phyloP scores from a whole-genome alignment of 2,329 filamentous ascomycete species.

The Stemphylium vesicarium region DNA sequence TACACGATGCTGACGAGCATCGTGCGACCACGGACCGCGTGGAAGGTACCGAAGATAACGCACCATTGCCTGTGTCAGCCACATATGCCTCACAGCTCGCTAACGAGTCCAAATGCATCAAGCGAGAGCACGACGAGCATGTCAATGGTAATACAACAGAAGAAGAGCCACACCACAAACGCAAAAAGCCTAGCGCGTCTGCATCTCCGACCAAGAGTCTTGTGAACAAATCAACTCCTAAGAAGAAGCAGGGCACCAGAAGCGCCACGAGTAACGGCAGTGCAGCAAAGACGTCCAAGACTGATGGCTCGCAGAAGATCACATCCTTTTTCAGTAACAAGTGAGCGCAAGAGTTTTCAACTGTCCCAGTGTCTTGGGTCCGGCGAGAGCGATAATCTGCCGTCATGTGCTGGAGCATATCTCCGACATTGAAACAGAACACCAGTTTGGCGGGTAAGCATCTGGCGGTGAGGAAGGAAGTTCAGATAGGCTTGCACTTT shows the following conservation, averaged over 20 bases:
- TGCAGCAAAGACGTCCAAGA: conserved; percentile 53
- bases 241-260: conserved; percentile 54
- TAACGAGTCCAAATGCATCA: conserved; percentile 48
- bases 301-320: conserved; percentile 62
- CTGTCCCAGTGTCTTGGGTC: conserved; percentile 14
- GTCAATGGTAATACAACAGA: conserved; percentile 39
- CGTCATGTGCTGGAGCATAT: conserved; percentile 7
- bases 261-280: conserved; percentile 65
- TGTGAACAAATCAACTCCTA: conserved; percentile 31
- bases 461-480: conserved; percentile 21
- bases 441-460: neutral
- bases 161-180: conserved; percentile 49
- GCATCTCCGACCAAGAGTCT: conserved; percentile 33
- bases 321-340: conserved; percentile 63
- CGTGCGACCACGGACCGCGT: conserved; percentile 53
- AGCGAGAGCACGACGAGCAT: conserved; percentile 55
- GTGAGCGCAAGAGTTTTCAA: conserved; percentile 31
- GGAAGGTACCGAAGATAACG: conserved; percentile 59
- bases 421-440: neutral
- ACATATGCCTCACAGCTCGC: conserved; percentile 9
- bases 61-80: conserved; percentile 54
- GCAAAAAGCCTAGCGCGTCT: conserved; percentile 25
- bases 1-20: conserved; percentile 50
- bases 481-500: conserved; percentile 24
- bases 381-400: conserved; percentile 18